Evolutionary conservation across 108 stramenopile genomes (phyloP).

Genomic region (Cyclotella kingstonii): DNA sequence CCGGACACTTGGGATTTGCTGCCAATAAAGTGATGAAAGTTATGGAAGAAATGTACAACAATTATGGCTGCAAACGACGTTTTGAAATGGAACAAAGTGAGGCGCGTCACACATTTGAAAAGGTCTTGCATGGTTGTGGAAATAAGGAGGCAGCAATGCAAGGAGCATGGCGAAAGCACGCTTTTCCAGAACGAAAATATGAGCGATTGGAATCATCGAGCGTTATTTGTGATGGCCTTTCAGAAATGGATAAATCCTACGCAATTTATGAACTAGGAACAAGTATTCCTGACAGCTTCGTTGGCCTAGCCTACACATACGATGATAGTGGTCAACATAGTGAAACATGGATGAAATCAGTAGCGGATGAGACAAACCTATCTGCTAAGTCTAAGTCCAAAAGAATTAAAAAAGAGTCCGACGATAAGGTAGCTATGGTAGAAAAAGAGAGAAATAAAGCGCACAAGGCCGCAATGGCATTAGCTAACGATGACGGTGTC

Average conservation of each 20-base stretch:
- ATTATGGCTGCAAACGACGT: slow-evolving; percentile 52
- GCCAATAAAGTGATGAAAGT: slow-evolving; percentile 61
- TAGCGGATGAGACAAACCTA: slow-evolving; percentile 54
- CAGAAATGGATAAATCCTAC: slow-evolving; percentile 70
- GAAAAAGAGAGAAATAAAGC: slow-evolving; percentile 48
- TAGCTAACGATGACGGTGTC: slow-evolving; percentile 79
- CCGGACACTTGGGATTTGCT: slow-evolving; percentile 56
- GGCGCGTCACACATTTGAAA: slow-evolving; percentile 50
- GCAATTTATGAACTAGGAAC: slow-evolving; percentile 78
- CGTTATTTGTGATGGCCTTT: slow-evolving; percentile 77
- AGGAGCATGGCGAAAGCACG: slow-evolving; percentile 57
- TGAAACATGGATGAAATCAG: slow-evolving; percentile 89
- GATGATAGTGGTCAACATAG: slow-evolving; percentile 74
- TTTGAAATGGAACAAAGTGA: slow-evolving; percentile 64
- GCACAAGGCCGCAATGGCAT: slow-evolving; percentile 53
- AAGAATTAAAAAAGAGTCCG: slow-evolving; percentile 37
- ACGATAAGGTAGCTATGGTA: slow-evolving; percentile 5
- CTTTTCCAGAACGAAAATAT: slow-evolving; percentile 81
- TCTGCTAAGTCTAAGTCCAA: slow-evolving; percentile 8
- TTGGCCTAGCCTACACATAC: slow-evolving; percentile 77
- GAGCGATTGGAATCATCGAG: slow-evolving; percentile 57
- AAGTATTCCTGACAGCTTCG: slow-evolving; percentile 69
- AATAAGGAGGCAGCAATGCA: slow-evolving; percentile 80
- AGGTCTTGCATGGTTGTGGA: slow-evolving; percentile 35
- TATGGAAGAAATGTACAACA: slow-evolving; percentile 63